Percentiles rank a stretch among this genome's conserved stretches.
Conservation (phyloP, 306 rosid species). For the Oemleria cerasiformis region DNA sequence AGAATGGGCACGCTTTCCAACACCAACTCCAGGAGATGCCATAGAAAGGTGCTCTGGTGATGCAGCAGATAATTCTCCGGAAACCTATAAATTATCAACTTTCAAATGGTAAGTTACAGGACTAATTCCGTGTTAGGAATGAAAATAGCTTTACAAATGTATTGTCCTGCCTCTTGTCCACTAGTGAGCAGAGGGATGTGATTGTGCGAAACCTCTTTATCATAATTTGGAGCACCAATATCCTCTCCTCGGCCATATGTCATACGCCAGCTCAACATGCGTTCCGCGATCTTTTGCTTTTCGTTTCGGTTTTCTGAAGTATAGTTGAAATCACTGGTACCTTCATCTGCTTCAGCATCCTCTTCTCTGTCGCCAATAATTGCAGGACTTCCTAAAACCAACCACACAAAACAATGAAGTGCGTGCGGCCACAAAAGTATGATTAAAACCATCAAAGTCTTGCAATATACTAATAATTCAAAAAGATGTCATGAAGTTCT, state of each 20-base stretch:
- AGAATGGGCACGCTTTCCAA: conserved; percentile 66
- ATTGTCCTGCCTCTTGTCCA: conserved; percentile 74
- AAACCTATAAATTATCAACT: conserved; percentile 48
- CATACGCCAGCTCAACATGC: conserved; percentile 88
- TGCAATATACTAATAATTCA: background rate
- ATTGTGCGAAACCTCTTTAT: conserved; percentile 76
- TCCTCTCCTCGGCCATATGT: conserved; percentile 67
- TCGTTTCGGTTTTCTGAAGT: conserved; percentile 69
- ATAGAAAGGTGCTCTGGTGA: conserved; percentile 82
- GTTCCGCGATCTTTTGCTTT: conserved; percentile 86
- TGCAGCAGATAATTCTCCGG: conserved; percentile 93
- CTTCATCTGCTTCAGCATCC: conserved; percentile 56
- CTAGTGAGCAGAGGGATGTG: conserved; percentile 55
- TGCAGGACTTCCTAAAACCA: conserved; percentile 82
- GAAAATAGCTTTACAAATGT: conserved; percentile 16
- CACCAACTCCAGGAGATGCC: conserved; percentile 79
- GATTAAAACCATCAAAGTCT: conserved; percentile 1
- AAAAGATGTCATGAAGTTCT: background rate
- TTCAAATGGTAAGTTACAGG: conserved; percentile 7
- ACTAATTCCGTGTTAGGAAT: background rate
- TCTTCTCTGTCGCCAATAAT: conserved; percentile 76
- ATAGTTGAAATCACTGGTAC: conserved; percentile 60
- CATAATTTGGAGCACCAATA: conserved; percentile 55
- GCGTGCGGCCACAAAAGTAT: background rate
- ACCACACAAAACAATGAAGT: conserved; percentile 4